Percentiles rank a stretch among this genome's conserved stretches.
These are phyloP conservation scores for Aspergillus proliferans DNA, from an alignment of 2,329 filamentous ascomycete species.

Conservation along the genomic window DNA sequence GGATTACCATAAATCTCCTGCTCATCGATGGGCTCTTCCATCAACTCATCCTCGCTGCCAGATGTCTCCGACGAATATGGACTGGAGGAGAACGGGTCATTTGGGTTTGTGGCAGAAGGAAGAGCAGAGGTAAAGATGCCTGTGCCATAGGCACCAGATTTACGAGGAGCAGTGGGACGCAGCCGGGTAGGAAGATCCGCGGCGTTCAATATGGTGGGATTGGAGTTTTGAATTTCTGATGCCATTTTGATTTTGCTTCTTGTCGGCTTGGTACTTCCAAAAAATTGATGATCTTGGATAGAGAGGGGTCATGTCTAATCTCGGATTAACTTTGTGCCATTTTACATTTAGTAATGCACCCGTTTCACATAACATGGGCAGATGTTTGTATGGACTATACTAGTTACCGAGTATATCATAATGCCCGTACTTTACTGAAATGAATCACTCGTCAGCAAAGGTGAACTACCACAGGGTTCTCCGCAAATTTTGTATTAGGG, in stretches of 20 bases:
- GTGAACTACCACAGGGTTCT: too few species aligned
- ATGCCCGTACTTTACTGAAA: too few species aligned
- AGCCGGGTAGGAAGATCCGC: constrained; percentile 81
- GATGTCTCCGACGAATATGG: constrained; percentile 30
- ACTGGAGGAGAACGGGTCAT: constrained; percentile 44
- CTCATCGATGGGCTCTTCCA: constrained; percentile 81
- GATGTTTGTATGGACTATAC: too few species aligned
- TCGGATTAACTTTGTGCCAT: too few species aligned
- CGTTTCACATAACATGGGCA: too few species aligned
- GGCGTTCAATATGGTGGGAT: constrained; percentile 84
- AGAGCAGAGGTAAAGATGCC: constrained; percentile 49
- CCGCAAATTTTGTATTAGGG: too few species aligned
- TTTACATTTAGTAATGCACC: too few species aligned
- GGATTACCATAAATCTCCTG: constrained; percentile 85
- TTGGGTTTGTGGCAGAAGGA: constrained; percentile 44
- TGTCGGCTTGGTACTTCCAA: neutral
- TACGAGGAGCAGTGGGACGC: constrained; percentile 37
- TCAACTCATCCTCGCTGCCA: constrained; percentile 52
- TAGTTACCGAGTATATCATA: too few species aligned
- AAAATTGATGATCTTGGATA: too few species aligned
- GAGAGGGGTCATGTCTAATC: too few species aligned
- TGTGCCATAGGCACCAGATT: constrained; percentile 26
- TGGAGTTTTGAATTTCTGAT: constrained; percentile 50
- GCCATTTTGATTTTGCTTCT: constrained; percentile 17
- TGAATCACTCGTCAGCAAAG: too few species aligned